Evolutionary conservation across 371 early-diverging fungal species (phyloP), one percentile per base, ranked within the genome.

Genomic region (Circinella minor): DNA sequence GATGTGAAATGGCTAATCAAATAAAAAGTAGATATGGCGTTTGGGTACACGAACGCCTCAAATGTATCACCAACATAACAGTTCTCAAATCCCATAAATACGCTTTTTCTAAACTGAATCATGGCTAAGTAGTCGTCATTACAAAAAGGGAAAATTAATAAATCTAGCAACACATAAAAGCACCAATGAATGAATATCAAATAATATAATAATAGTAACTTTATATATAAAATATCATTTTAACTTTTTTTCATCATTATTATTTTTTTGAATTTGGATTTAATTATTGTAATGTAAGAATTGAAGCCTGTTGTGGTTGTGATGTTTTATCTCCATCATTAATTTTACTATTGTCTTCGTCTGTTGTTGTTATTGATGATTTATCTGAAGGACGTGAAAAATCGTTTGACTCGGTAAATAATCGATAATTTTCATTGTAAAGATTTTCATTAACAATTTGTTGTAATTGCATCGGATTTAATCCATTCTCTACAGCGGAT

Each of bases 401-500:
- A 18, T 65, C 73, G 10, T 72, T 67, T 37, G 79, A 49, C 46
- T 57, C 57, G 3, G 65, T 65, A 15, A 34, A 36, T 65, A 48
- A 46, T 27, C 74, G 77, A 62, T 83, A 80, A 49, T 80, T 74
- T 54, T 83, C 83, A 55, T 77, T 81, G 55, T 74, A 73, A 38
- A 80, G 55, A 36, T 76, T 67, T 11, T 60, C 65, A 51, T 74
- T 74, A 15, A 82, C 63, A 61, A 81, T 76, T 39, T 78, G 72
- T 49, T 82, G 83, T 20, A 85, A 62, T n/a, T 77, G 74, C n/a
- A 74, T 71, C n/a, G 77, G 79, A 1, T 77, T 68, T 73, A 81
- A 74, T 0, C 83, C 83, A 48, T 75, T 65, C 36, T 82, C 83
- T 0, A 82, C 75, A 9, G 82, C 81, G 4, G 65, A 57, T 4